Percentiles rank a stretch among this genome's conserved stretches.
Conservation (phyloP, 768 basidiomycete genomes). For the Russula lepida region DNA sequence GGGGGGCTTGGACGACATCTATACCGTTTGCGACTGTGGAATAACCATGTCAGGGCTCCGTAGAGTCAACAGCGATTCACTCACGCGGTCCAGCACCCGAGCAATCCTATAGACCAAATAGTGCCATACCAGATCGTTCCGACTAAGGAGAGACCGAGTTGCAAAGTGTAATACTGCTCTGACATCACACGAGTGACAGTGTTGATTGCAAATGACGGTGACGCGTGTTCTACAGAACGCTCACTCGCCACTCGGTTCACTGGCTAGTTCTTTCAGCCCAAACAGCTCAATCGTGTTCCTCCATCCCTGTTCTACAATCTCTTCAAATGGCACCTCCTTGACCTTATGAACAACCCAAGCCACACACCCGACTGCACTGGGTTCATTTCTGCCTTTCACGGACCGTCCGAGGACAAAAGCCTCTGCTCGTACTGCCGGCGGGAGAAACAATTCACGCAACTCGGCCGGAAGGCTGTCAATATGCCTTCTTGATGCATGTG, state of each 20-base stretch:
- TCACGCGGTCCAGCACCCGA: slow-evolving; percentile 24
- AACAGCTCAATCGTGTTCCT: slow-evolving; percentile 58
- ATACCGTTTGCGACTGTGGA: slow-evolving; percentile 64
- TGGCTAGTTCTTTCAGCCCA: slow-evolving; percentile 27
- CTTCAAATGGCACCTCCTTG: slow-evolving; percentile 42
- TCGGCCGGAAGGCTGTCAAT: slow-evolving; percentile 40
- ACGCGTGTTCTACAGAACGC: no score
- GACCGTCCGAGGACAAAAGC: slow-evolving; percentile 48
- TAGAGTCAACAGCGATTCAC: slow-evolving; percentile 7
- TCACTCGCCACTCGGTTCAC: background rate
- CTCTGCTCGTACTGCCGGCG: slow-evolving; percentile 45
- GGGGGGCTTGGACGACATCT: slow-evolving; percentile 57
- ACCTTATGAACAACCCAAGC: slow-evolving; percentile 60
- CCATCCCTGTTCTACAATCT: slow-evolving; percentile 50
- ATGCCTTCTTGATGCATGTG: slow-evolving; percentile 50
- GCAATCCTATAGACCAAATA: slow-evolving; percentile 33
- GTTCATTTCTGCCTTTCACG: slow-evolving; percentile 76
- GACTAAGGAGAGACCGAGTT: slow-evolving; percentile 11
- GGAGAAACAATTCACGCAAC: slow-evolving; percentile 44
- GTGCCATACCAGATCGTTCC: slow-evolving; percentile 33
- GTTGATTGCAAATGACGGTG: no score
- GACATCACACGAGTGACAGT: no score
- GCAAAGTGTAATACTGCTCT: background rate
- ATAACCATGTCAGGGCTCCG: background rate
- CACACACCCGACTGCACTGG: slow-evolving; percentile 52